phyloP scores from a whole-genome alignment of 2,329 filamentous ascomycete species.

The Pseudomassariella vexata region DNA sequence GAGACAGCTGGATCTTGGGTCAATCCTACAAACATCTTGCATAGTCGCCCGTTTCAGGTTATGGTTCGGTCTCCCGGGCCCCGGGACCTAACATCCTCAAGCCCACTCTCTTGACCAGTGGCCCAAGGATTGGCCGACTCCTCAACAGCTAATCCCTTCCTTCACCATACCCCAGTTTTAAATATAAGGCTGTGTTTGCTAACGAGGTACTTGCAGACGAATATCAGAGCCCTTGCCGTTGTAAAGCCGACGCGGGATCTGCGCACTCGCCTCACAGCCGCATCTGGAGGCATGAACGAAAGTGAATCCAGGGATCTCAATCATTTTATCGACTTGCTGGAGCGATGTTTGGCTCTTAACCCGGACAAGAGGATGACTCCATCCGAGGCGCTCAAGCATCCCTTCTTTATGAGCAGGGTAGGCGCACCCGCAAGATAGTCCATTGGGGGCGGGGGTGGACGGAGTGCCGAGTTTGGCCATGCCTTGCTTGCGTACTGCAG shows the following conservation, averaged over 20 bases:
- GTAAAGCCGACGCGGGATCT: conserved; percentile 77
- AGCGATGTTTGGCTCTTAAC: conserved; percentile 82
- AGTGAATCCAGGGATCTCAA: conserved; percentile 71
- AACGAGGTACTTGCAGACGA: conserved; percentile 42
- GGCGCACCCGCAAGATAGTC: conserved; percentile 15
- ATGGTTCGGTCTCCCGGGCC: conserved; percentile 8
- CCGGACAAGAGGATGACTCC: conserved; percentile 89
- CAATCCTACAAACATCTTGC: conserved; percentile 11
- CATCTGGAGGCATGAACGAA: conserved; percentile 67
- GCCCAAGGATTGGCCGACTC: conserved; percentile 1
- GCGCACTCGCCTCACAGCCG: conserved; percentile 71
- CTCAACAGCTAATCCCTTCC: conserved; percentile 4
- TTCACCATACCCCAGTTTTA: conserved; percentile 2
- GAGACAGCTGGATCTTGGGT: conserved; percentile 5
- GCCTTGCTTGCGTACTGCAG: no score
- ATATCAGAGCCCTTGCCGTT: conserved; percentile 60
- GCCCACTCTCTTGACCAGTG: conserved; percentile 3
- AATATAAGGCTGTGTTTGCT: not conserved
- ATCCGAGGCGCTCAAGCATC: conserved; percentile 79
- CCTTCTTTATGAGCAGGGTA: conserved; percentile 62
- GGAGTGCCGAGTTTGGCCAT: not conserved
- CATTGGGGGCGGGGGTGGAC: conserved; percentile 8
- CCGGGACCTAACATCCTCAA: conserved; percentile 6
- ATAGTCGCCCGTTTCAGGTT: conserved; percentile 7
- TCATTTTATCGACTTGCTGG: conserved; percentile 80